A percentile compares a stretch with the other conserved stretches of the same genome.
phyloP scores from a whole-genome alignment of 2,329 filamentous ascomycete species.

The Waltergamsia citrina region DNA sequence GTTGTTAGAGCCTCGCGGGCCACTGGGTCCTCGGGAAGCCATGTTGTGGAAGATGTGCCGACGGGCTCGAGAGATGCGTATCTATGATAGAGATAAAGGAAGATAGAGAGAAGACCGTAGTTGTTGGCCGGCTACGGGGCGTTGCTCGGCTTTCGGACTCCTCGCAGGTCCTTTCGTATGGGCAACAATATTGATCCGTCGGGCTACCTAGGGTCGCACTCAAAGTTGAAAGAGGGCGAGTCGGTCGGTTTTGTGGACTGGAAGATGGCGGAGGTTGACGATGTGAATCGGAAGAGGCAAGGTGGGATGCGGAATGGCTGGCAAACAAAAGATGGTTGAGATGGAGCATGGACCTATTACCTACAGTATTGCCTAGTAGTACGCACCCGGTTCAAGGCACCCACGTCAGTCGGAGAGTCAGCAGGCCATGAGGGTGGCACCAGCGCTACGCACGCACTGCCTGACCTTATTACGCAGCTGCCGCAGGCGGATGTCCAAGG shows the following conservation, averaged over 20 bases:
- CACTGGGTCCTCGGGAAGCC: slow-evolving; percentile 69
- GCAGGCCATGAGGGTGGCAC: slow-evolving; percentile 2
- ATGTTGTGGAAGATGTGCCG: slow-evolving; percentile 41
- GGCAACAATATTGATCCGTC: too few species aligned
- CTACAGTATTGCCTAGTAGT: too few species aligned
- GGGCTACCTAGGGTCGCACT: too few species aligned
- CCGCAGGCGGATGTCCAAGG: too few species aligned
- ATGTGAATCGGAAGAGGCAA: background rate
- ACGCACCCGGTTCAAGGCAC: slow-evolving; percentile 4
- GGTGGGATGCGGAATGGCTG: background rate
- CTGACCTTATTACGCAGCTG: too few species aligned
- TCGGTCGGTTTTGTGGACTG: background rate
- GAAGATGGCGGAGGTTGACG: background rate
- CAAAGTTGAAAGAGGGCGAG: too few species aligned
- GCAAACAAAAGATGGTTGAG: background rate
- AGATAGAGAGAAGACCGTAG: slow-evolving; percentile 1
- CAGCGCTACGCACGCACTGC: too few species aligned
- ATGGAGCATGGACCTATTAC: too few species aligned
- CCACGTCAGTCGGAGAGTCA: slow-evolving; percentile 5
- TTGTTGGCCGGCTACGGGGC: background rate
- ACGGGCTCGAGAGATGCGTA: slow-evolving; percentile 13
- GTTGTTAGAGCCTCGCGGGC: slow-evolving; percentile 57
- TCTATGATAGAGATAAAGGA: slow-evolving; percentile 1
- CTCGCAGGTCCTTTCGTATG: too few species aligned
- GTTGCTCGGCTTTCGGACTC: too few species aligned